Evolutionary conservation across 371 early-diverging fungal genomes (phyloP), one percentile per base, ranked within the genome.

Genomic region (Mucor plumbeus): DNA sequence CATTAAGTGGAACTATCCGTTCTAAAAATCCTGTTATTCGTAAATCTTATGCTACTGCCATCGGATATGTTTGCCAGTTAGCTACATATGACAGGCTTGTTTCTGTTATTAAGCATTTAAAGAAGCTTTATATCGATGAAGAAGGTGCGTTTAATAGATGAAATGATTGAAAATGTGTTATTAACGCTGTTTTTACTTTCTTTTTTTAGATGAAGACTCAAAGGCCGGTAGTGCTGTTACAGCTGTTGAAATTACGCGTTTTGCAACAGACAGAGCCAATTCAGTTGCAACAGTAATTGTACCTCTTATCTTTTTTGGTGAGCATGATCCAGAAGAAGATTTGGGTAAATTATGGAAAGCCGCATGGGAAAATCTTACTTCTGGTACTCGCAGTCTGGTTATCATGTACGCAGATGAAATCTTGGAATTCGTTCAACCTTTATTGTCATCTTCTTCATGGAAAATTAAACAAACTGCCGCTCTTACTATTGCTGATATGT

Each of bases 291-390:
- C 86, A 0, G 84, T 82, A 0, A 80, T 94, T 31, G 76, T 94
- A 0, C 95, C 96, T 5, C 80, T 95, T 13, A 88, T 93, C 0
- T 91, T 82, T 66, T 83, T 91, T 67, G 96, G 96, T 6, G 86
- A 87, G 9, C 87, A 88, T 64, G 95, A 95, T 69, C 74, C 85
- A 3, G 85, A 87, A 43, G 82, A 87, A 48, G 67, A 71, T 5
- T 71, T 92, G 38, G 79, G 75, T 6, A 80, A 78, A 10, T 69
- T 89, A 1, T 97, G 95, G 94, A 84, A 83, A 53, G 84, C 87
- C 17, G 90, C 94, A 0, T 97, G 94, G 95, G 94, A 94, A 38
- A 93, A 94, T 56, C 79, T 90, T 44, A 92, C 93, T 1, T 88
- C 90, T 0, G 94, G 89, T 64, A 84, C 91, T 0, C 74, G 87